Conservation (phyloP, 2,329 filamentous ascomycete genomes). For the Neonectria coccinea region DNA sequence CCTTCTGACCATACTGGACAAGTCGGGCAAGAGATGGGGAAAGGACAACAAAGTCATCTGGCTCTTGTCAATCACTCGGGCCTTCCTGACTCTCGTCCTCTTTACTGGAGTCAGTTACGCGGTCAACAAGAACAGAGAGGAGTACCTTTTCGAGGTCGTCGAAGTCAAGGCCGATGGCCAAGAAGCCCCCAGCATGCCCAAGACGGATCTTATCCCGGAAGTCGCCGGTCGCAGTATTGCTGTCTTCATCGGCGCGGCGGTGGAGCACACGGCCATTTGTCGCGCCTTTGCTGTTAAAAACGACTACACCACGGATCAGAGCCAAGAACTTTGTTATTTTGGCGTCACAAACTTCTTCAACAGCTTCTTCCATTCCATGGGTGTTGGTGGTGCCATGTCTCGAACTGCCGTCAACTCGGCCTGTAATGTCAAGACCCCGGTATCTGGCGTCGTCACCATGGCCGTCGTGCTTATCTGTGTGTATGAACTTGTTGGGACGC, state of each 20-base stretch:
- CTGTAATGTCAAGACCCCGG: slow-evolving; percentile 70
- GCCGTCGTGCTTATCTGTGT: slow-evolving; percentile 72
- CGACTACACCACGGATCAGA: slow-evolving; percentile 72
- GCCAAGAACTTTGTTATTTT: slow-evolving; percentile 73
- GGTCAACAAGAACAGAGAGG: slow-evolving; percentile 65
- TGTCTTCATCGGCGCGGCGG: slow-evolving; percentile 69
- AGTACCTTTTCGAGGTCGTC: slow-evolving; percentile 66
- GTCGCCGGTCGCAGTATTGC: slow-evolving; percentile 67
- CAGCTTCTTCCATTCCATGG: slow-evolving; percentile 73
- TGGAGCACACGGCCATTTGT: slow-evolving; percentile 74
- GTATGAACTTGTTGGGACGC: slow-evolving; percentile 68
- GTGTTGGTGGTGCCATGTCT: slow-evolving; percentile 74
- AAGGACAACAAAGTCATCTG: slow-evolving; percentile 68
- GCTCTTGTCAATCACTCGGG: slow-evolving; percentile 69
- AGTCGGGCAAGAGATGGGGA: slow-evolving; percentile 69
- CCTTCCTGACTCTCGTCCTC: slow-evolving; percentile 69
- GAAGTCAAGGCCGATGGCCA: slow-evolving; percentile 69
- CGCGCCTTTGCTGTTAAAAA: slow-evolving; percentile 72
- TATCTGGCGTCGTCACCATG: slow-evolving; percentile 70
- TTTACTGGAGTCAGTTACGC: slow-evolving; percentile 73
- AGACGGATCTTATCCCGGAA: slow-evolving; percentile 60
- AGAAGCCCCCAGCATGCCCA: slow-evolving; percentile 61
- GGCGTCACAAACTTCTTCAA: slow-evolving; percentile 73
- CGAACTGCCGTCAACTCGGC: slow-evolving; percentile 75
- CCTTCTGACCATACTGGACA: slow-evolving; percentile 67